A percentile compares a stretch with the other conserved stretches of the same genome.
Evolutionary conservation across 768 basidiomycete genomes (phyloP).

Genomic region (Auriscalpium orientale): DNA sequence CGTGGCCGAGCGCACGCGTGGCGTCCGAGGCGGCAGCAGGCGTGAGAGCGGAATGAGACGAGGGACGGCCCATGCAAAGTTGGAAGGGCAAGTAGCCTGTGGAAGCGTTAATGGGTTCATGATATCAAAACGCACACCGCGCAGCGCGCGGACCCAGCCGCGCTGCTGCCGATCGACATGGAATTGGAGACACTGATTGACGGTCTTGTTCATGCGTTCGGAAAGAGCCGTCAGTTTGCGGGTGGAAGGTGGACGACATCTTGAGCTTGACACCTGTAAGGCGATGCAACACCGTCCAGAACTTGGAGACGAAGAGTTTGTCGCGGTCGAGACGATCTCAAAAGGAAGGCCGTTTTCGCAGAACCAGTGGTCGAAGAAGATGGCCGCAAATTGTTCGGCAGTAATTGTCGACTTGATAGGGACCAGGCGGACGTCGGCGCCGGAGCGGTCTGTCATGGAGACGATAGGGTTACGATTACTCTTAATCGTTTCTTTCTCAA

Average conservation of each 20-base stretch:
- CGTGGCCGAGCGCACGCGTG: too few relatives aligned
- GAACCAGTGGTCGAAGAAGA: slow-evolving; percentile 25
- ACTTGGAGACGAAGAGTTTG: slow-evolving; percentile 19
- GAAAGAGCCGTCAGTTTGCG: slow-evolving; percentile 29
- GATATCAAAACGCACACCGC: slow-evolving; percentile 17
- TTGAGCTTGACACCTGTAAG: slow-evolving; percentile 22
- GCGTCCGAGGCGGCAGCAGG: too few relatives aligned
- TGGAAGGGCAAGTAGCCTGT: slow-evolving; percentile 20
- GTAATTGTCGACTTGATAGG: slow-evolving; percentile 5
- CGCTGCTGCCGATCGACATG: slow-evolving; percentile 18
- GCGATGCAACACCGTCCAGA: slow-evolving; percentile 25
- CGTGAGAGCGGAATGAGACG: slow-evolving; percentile 15
- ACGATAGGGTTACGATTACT: slow-evolving; percentile 13
- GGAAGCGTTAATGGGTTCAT: slow-evolving; percentile 20
- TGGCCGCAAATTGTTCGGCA: slow-evolving; percentile 11
- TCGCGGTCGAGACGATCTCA: too few relatives aligned
- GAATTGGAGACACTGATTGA: slow-evolving; percentile 18
- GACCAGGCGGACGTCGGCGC: slow-evolving; percentile 10
- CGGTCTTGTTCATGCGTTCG: slow-evolving; percentile 23
- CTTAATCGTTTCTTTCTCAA: too few relatives aligned
- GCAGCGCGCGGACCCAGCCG: slow-evolving; percentile 13
- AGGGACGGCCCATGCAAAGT: slow-evolving; percentile 11
- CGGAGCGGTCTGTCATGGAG: slow-evolving; percentile 18
- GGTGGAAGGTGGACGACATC: slow-evolving; percentile 30
- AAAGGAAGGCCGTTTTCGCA: slow-evolving; percentile 24